phyloP scores from a whole-genome alignment of 495 filamentous ascomycete species.

The Hypoxylon crocopeplum region DNA sequence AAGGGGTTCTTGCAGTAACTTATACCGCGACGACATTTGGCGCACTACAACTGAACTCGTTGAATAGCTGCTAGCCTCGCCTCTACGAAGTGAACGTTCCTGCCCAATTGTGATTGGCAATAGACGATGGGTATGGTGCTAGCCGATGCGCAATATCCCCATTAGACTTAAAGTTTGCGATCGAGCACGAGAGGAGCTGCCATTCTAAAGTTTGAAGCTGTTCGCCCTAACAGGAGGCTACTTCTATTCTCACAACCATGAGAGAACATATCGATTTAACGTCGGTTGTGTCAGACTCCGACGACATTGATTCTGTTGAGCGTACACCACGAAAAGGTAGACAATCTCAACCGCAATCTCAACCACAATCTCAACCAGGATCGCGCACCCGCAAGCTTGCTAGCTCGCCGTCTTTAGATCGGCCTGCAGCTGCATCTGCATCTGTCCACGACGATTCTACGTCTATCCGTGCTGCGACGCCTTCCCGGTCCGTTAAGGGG shows the following conservation, averaged over 20 bases:
- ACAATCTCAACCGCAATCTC: conserved; percentile 17
- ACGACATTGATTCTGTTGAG: conserved; percentile 8
- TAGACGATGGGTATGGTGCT: conserved; percentile 7
- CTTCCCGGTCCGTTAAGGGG: conserved; percentile 6
- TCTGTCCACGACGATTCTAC: conserved; percentile 9
- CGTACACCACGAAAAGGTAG: conserved; percentile 4
- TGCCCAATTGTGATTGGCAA: not conserved
- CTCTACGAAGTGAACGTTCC: not conserved
- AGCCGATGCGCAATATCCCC: not conserved
- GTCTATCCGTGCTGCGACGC: conserved; percentile 24
- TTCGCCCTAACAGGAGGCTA: not conserved
- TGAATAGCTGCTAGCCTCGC: not conserved
- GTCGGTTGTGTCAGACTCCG: conserved; percentile 26
- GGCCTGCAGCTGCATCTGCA: conserved; percentile 10
- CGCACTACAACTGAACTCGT: not conserved
- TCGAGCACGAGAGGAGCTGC: too few species aligned
- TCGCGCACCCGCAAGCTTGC: conserved; percentile 19
- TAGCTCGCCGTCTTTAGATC: conserved; percentile 10
- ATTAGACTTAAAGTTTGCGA: conserved; percentile 1
- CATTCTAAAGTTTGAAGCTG: too few species aligned
- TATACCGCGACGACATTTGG: conserved; percentile 6
- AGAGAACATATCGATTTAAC: conserved; percentile 16
- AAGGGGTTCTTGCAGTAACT: not conserved
- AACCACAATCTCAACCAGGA: conserved; percentile 8
- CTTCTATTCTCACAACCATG: not conserved